Evolutionary conservation across 345 rosid species (phyloP), one percentile per base, ranked within the genome.

Genomic region (Salix purpurea): DNA sequence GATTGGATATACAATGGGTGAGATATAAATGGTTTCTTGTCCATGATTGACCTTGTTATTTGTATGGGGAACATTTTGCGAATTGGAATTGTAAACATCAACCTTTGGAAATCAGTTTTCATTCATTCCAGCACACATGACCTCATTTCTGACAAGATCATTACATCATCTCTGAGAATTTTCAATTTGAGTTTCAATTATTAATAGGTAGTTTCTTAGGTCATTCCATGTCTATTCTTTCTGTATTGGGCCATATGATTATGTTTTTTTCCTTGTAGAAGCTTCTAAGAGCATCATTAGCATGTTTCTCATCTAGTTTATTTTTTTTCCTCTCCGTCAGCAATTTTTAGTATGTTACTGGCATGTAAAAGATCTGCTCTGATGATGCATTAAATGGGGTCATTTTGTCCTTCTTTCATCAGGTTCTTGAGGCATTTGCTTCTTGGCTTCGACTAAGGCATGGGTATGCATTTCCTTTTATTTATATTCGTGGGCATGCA

Each of bases 381-480:
- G 18, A 32, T 36, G 61, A 12, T 74, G 81, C 77, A 77, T 65
- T 46, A 72, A 70, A 73, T 80, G 40, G 61, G 75, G 48, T 56
- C 77, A 52, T 77, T 71, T 80, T 78, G 68, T 74, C 40, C 46
- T 83, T 74, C 42, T 70, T 77, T 71, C 81, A 67, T 79, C 91
- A 96, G 99, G 99, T 94, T 88, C 98, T 93, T 26, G 97, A 96
- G 88, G 97, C 99, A 69, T 94, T 94, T 91, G 97, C 94, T 66
- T 91, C 98, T 76, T 96, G 98, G 99, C 95, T 94, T 78, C 97
- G 95, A 73, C 89, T 96, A 52, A 88, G 86, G 85, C 98, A 90
- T 78, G 89, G 93, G 99, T 96, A 90, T 70, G 88, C 56, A 74
- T 73, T 39, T 83, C 75, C 64, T 72, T 76, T 36, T 30, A 26